Evolutionary conservation across 164 flowering plant species (phyloP), one percentile per base, ranked within the genome.

Genomic region (Aristolochia californica): DNA sequence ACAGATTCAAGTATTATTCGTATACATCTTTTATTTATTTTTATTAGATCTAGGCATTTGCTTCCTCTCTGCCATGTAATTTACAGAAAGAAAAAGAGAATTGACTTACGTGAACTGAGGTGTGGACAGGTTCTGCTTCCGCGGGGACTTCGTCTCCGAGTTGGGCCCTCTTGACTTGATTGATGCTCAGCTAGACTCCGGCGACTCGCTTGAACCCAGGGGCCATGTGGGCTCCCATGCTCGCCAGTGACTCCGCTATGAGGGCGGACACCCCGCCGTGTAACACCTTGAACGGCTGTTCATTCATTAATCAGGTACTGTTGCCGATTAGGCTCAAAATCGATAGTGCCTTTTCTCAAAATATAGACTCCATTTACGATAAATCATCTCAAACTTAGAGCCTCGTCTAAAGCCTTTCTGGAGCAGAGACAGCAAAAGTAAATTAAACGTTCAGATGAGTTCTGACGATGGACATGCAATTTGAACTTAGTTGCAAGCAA

Each of bases 221-320:
- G 2, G 94, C 94, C 65, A 88, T 66, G 64, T 83, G 86, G 5
- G 97, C 97, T 26, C 98, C 97, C 13, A 85, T 76, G 75, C 98
- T 91, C 10, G 95, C 93, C 58, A 88, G 60, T 0, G 78, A 66
- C 77, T 91, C 97, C 5, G 95, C 79, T 26, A 91, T 75, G 61
- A 91, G 61, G 1, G 98, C 98, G 18, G 91, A 89, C 5, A 89
- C 86, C 15, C 98, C 98, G 0, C 97, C 98, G 56, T 88, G 95
- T 28, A 88, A 71, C 67, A 85, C 89, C 75, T 80, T 80, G 74
- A 84, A 88, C 7, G 91, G 93, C 96, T 73, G 34, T 21, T 44
- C 25, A 30, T 38, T 7, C 27, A 5, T 24, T 23, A 16, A 24
- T 2, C 12, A 13, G 82, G 55, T 65, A n/a, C n/a, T n/a, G n/a